Evolutionary conservation across 2,329 filamentous ascomycete species (phyloP).

Genomic region (Cladosporium sp.): DNA sequence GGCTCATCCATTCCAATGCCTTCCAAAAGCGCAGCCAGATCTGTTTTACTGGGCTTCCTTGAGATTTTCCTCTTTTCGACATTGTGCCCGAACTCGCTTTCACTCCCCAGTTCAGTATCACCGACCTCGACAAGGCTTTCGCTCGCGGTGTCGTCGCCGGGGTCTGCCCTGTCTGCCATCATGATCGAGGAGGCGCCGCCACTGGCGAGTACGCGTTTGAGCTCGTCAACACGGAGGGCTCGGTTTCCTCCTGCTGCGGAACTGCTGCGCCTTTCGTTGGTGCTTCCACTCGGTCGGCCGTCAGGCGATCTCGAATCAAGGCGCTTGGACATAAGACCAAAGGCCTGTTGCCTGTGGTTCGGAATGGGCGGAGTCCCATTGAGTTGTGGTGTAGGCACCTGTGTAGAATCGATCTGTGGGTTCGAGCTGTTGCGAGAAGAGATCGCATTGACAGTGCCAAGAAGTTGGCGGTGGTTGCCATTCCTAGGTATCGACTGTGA

Average conservation of each 20-base stretch:
- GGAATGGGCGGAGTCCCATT: not conserved
- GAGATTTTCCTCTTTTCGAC: constrained; percentile 12
- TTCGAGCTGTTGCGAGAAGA: constrained; percentile 17
- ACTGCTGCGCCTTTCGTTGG: constrained; percentile 49
- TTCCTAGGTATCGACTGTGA: constrained; percentile 59
- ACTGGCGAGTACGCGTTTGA: constrained; percentile 48
- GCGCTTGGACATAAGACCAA: constrained; percentile 2
- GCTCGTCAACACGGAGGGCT: constrained; percentile 47
- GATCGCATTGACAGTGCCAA: constrained; percentile 23
- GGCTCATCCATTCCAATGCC: constrained; percentile 18
- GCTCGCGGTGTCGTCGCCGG: constrained; percentile 55
- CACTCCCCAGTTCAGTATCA: constrained; percentile 25
- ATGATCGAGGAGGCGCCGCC: not conserved
- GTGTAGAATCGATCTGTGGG: constrained; percentile 5
- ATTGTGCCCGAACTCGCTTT: constrained; percentile 17
- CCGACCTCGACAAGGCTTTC: constrained; percentile 62
- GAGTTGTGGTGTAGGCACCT: not conserved
- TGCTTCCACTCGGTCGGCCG: constrained; percentile 40
- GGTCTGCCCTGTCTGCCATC: constrained; percentile 42
- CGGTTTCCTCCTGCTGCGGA: constrained; percentile 35
- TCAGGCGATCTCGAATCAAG: constrained; percentile 24
- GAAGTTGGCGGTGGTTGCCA: constrained; percentile 29
- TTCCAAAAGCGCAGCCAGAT: constrained; percentile 21
- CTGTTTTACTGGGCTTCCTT: constrained; percentile 18
- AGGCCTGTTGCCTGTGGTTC: constrained; percentile 20